Conservation (phyloP, 176 grass and related monocot species). For the Paspalum notatum region DNA sequence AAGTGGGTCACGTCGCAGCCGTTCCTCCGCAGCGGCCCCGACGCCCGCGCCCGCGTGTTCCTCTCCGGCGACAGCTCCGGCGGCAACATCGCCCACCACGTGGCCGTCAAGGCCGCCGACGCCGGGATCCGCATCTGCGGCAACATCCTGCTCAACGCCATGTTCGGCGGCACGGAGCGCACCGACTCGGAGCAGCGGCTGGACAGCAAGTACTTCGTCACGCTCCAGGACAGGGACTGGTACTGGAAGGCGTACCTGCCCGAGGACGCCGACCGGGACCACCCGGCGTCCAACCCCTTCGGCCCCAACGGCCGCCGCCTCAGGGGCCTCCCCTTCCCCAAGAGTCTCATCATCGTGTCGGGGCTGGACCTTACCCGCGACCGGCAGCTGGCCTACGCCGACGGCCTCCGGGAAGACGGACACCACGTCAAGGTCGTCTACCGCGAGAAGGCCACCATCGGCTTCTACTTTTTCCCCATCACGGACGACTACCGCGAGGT, state of each 20-base stretch:
- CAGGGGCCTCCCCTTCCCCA: conserved; percentile 65
- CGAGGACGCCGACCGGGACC: conserved; percentile 86
- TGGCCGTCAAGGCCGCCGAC: conserved; percentile 73
- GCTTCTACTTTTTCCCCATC: conserved; percentile 93
- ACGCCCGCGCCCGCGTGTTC: conserved; percentile 63
- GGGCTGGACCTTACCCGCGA: conserved; percentile 90
- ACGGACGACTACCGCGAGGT: conserved; percentile 94
- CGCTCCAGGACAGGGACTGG: conserved; percentile 96
- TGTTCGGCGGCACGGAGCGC: conserved; percentile 81
- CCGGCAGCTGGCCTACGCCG: conserved; percentile 80
- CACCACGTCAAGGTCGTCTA: conserved; percentile 77
- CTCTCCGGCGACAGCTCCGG: conserved; percentile 93
- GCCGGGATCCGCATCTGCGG: conserved; percentile 74
- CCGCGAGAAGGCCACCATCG: conserved; percentile 82
- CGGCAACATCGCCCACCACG: conserved; percentile 98
- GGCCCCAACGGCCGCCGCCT: conserved; percentile 72
- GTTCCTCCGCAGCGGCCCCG: conserved; percentile 69
- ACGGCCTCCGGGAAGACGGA: conserved; percentile 71
- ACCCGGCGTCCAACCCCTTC: conserved; percentile 94
- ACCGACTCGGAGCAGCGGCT: conserved; percentile 83
- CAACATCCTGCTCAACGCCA: conserved; percentile 92
- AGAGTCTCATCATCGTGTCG: conserved; percentile 92
- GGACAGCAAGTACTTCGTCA: conserved; percentile 97
- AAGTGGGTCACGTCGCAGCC: conserved; percentile 76
- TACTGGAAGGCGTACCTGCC: conserved; percentile 99